Evolutionary conservation across 176 grass and related monocot species (phyloP).

Genomic region (Puya raimondii): DNA sequence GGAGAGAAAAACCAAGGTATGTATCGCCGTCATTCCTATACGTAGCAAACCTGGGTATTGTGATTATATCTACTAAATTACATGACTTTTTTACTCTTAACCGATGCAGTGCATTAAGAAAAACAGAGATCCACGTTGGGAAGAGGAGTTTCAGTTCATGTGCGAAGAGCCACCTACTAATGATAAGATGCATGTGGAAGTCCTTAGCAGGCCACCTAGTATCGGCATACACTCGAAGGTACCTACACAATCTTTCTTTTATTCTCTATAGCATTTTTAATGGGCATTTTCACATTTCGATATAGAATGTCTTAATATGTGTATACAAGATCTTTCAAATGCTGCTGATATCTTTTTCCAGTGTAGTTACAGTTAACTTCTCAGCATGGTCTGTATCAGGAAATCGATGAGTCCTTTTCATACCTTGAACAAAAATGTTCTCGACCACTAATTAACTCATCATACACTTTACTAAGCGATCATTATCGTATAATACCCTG

Average conservation of each 20-base stretch:
- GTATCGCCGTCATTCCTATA: neutral
- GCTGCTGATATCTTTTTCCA: too few species aligned
- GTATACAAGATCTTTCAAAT: too few species aligned
- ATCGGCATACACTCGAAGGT: conserved; percentile 84
- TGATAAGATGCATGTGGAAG: conserved; percentile 77
- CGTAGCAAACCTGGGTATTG: too few species aligned
- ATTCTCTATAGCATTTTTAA: too few species aligned
- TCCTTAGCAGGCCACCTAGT: conserved; percentile 63
- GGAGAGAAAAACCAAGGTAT: conserved; percentile 78
- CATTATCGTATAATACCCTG: neutral
- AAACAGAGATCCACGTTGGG: conserved; percentile 75
- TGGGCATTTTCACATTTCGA: too few species aligned
- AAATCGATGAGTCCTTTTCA: too few species aligned
- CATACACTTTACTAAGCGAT: too few species aligned
- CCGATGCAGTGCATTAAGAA: conserved; percentile 67
- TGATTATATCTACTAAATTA: neutral
- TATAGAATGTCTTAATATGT: too few species aligned
- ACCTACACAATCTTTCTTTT: neutral
- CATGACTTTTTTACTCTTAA: conserved; percentile 2
- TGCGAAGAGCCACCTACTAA: conserved; percentile 58
- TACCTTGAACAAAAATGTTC: too few species aligned
- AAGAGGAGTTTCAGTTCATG: conserved; percentile 62
- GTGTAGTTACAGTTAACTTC: too few species aligned
- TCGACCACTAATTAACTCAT: too few species aligned
- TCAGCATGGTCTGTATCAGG: too few species aligned